Conservation (phyloP, 2,329 filamentous ascomycete genomes). For the Fusarium brachygibbosum region DNA sequence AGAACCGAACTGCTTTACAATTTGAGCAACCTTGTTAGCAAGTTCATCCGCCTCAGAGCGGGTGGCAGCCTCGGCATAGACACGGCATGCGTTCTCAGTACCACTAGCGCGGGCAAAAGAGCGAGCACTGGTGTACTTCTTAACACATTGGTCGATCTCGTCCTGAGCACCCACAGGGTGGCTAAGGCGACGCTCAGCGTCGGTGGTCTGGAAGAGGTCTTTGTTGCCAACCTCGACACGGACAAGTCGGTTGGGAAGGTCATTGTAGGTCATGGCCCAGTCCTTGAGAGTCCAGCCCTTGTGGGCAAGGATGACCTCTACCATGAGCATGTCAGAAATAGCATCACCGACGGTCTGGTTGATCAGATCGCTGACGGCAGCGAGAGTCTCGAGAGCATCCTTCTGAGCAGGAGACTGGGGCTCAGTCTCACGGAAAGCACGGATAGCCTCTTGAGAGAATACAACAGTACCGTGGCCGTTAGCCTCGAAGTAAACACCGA, state of each 20-base stretch:
- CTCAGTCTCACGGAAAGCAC: conserved; percentile 81
- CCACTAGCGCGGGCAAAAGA: conserved; percentile 93
- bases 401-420: conserved; percentile 94
- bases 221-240: conserved; percentile 91
- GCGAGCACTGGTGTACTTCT: conserved; percentile 90
- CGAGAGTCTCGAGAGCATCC: conserved; percentile 86
- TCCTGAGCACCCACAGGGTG: conserved; percentile 83
- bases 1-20: conserved; percentile 72
- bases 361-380: conserved; percentile 88
- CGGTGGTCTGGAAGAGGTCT: conserved; percentile 89
- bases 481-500: conserved; percentile 98
- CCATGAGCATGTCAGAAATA: conserved; percentile 93
- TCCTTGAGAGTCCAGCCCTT: conserved; percentile 91
- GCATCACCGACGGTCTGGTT: conserved; percentile 99
- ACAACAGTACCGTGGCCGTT: conserved; percentile 98
- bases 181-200: conserved; percentile 90
- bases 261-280: conserved; percentile 93
- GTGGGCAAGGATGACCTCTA: conserved; percentile 95
- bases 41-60: conserved; percentile 92
- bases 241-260: conserved; percentile 95
- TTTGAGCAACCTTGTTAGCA: conserved; percentile 82
- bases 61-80: conserved; percentile 95
- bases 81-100: conserved; percentile 94
- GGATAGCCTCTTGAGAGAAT: conserved; percentile 87
- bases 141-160: conserved; percentile 88